A percentile compares a stretch with the other conserved stretches of the same genome.
phyloP scores from a whole-genome alignment of 2,329 filamentous ascomycete genomes.

The Geosmithia flava region DNA sequence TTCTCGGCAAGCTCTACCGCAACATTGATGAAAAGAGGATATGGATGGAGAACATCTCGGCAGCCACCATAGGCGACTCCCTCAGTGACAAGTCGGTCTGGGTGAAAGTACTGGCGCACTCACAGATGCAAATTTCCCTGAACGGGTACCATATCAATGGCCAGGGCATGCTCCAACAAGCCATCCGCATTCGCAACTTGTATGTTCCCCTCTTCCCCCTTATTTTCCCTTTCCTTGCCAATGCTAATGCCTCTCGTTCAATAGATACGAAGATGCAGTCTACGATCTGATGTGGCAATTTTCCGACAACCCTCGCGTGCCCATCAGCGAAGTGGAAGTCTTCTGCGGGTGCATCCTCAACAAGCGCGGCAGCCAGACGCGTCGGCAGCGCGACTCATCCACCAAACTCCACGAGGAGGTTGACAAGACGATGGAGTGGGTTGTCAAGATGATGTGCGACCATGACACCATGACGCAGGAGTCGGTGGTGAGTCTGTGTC shows the following conservation, averaged over 20 bases:
- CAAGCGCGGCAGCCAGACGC: constrained; percentile 32
- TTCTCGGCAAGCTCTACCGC: constrained; percentile 59
- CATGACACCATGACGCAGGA: constrained; percentile 7
- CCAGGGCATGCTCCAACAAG: constrained; percentile 3
- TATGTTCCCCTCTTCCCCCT: constrained; percentile 13
- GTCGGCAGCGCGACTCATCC: constrained; percentile 37
- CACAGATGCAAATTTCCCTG: constrained; percentile 6
- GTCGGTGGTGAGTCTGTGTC: constrained; percentile 18
- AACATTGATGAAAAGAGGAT: constrained; percentile 61
- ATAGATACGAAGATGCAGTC: constrained; percentile 33
- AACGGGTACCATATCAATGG: not conserved
- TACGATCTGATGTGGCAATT: constrained; percentile 26
- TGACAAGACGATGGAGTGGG: constrained; percentile 29
- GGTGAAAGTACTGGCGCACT: constrained; percentile 21
- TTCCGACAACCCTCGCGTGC: constrained; percentile 29
- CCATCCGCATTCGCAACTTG: constrained; percentile 20
- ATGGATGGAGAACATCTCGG: constrained; percentile 36
- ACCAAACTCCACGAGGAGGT: constrained; percentile 38
- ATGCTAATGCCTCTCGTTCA: not conserved
- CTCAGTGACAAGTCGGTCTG: constrained; percentile 21
- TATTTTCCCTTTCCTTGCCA: not conserved
- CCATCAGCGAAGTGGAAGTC: constrained; percentile 37
- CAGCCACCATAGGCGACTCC: not conserved
- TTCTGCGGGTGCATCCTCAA: constrained; percentile 45
- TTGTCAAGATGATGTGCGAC: constrained; percentile 20